Evolutionary conservation across 2,329 filamentous ascomycete genomes (phyloP), one percentile per base, ranked within the genome.

Genomic region (Septoria petroselini): DNA sequence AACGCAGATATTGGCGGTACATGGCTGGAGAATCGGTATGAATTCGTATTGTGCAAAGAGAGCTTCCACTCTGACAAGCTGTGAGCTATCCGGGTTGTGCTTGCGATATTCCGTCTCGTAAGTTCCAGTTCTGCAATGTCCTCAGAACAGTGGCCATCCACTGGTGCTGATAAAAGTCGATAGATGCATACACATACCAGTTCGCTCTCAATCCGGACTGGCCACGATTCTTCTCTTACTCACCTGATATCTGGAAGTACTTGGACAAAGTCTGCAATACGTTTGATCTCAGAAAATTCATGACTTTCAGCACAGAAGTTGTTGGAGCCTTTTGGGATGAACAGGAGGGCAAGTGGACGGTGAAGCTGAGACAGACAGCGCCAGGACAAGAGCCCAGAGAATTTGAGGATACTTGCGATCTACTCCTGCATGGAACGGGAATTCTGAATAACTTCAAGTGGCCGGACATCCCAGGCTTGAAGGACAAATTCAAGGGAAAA

Each of bases 251-350:
- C 47, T 72, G 71, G 62, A 67, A 70, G 37, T 78, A 78, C 52
- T 67, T 78, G 0, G 61, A 72, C 48, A 74, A 73, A 54, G 72
- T 79, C 12, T 74, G 71, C 55, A 65, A 76, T 3, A 70, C 68
- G 0, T 78, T 76, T 49, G 73, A 70, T 35, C 65, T 79, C 3
- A 68, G 72, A 35, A 76, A 77, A 53, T 77, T 76, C 61, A 78
- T 79, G 73, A 73, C 63, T 2, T 77, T 79, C 65, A 72, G 74
- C 48, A 74, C 71, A 7, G 68, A 76, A 54, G 70, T 77, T 9
- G 62, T 70, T 1, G 71, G 72, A 3, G 70, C 71, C 15, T 71
- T 72, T 41, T 79, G 76, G 76, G 65, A 76, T 41, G 74, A 77
- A 15, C 67, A 73, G 1, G 62, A 60, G 3, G 76, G 75, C 3